Evolutionary conservation across 2,329 filamentous ascomycete genomes (phyloP).

Genomic region (Paracoccidioides lutzii): DNA sequence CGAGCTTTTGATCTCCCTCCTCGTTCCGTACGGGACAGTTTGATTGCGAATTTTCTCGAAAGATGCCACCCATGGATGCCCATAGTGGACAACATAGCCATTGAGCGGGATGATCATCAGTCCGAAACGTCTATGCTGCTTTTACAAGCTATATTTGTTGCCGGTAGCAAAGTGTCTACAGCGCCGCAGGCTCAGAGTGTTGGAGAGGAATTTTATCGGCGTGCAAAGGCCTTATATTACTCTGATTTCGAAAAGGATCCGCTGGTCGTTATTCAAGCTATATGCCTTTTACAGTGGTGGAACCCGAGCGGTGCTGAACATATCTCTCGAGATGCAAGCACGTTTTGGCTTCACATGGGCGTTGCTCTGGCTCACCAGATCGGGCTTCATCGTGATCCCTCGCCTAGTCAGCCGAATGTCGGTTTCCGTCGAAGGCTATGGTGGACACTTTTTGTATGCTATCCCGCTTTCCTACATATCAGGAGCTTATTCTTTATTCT

Average conservation of each 20-base stretch:
- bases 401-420: slow-evolving; percentile 14
- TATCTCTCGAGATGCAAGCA: slow-evolving; percentile 23
- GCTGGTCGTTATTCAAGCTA: slow-evolving; percentile 10
- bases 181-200: slow-evolving; percentile 6
- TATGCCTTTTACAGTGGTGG: slow-evolving; percentile 11
- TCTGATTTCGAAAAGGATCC: slow-evolving; percentile 9
- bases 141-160: slow-evolving; percentile 9
- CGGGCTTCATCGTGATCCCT: slow-evolving; percentile 23
- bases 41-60: slow-evolving; percentile 11
- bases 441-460: slow-evolving; percentile 3
- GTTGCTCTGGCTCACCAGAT: slow-evolving; percentile 24
- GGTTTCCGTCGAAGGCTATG: slow-evolving; percentile 6
- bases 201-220: slow-evolving; percentile 10
- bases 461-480: too few species aligned
- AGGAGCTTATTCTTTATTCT: too few species aligned
- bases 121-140: slow-evolving; percentile 4
- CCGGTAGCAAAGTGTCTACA: slow-evolving; percentile 11
- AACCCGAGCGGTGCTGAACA: slow-evolving; percentile 22
- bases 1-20: slow-evolving; percentile 6
- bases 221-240: slow-evolving; percentile 11
- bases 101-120: not conserved
- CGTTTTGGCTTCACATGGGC: slow-evolving; percentile 26
- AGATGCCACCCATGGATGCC: slow-evolving; percentile 12
- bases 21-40: slow-evolving; percentile 6
- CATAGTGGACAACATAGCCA: slow-evolving; percentile 7